phyloP scores from a whole-genome alignment of 2,329 filamentous ascomycete species.

The Colletotrichum euphorbiae region DNA sequence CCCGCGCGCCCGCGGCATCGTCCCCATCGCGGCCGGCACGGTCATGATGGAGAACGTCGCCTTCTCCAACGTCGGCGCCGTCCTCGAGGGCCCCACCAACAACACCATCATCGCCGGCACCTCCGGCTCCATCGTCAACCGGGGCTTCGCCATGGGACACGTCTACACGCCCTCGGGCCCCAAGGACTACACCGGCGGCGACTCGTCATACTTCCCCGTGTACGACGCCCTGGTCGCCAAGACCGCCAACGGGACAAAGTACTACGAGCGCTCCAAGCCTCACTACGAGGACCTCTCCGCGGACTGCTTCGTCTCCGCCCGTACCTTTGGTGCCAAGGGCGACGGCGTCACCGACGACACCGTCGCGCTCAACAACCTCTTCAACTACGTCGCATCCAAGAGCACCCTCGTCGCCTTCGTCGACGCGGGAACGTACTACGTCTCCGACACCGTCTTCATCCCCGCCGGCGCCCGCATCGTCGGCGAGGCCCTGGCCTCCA shows the following conservation, averaged over 20 bases:
- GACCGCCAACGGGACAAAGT: constrained; percentile 54
- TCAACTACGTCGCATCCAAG: constrained; percentile 64
- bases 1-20: constrained; percentile 54
- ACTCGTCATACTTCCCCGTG: constrained; percentile 58
- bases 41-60: constrained; percentile 62
- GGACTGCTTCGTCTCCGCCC: constrained; percentile 75
- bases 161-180: constrained; percentile 66
- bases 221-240: constrained; percentile 62
- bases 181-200: constrained; percentile 60
- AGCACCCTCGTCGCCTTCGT: constrained; percentile 67
- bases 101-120: constrained; percentile 67
- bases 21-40: constrained; percentile 54
- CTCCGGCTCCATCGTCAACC: constrained; percentile 61
- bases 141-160: constrained; percentile 66
- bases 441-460: constrained; percentile 65
- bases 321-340: constrained; percentile 74
- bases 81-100: constrained; percentile 54
- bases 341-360: constrained; percentile 84
- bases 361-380: constrained; percentile 72
- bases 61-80: constrained; percentile 51
- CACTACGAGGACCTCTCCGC: constrained; percentile 73
- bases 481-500: constrained; percentile 67
- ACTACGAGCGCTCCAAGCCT: constrained; percentile 82
- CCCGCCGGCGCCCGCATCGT: constrained; percentile 66
- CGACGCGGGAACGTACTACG: constrained; percentile 70